These are phyloP conservation scores for Thielaviopsis populi DNA, from an alignment of 2,329 filamentous ascomycete genomes.

Conservation along the genomic window DNA sequence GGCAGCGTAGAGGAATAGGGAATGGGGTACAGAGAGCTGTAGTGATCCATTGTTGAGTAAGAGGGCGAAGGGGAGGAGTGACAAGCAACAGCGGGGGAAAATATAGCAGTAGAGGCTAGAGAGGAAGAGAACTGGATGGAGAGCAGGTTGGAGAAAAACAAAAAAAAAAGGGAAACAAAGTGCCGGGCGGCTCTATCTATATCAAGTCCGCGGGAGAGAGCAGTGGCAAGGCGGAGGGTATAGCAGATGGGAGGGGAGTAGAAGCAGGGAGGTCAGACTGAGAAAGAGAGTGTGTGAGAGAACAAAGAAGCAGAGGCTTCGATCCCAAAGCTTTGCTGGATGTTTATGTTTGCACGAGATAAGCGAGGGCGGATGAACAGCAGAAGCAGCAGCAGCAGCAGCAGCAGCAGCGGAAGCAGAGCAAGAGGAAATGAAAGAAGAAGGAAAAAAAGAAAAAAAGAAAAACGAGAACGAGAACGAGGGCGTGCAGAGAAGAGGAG, in stretches of 20 bases:
- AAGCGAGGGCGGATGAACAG: neutral
- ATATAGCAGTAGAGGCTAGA: constrained; percentile 13
- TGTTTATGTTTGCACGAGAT: constrained; percentile 2
- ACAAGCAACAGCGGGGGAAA: constrained; percentile 1
- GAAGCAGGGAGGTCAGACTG: neutral
- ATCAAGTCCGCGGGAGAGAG: neutral
- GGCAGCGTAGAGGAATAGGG: constrained; percentile 13
- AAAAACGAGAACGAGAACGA: neutral
- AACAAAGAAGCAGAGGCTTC: neutral
- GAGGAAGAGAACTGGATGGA: constrained; percentile 17
- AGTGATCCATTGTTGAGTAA: constrained; percentile 4
- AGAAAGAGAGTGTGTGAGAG: neutral
- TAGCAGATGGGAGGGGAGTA: neutral
- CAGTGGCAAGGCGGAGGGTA: neutral
- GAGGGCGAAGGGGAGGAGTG: neutral
- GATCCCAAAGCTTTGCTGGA: neutral
- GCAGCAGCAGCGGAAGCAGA: neutral
- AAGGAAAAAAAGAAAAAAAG: neutral
- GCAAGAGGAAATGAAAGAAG: neutral
- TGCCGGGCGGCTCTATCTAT: neutral
- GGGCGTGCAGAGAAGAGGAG: neutral
- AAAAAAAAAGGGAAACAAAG: neutral
- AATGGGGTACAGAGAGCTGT: constrained; percentile 7
- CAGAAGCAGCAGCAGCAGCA: too few species aligned
- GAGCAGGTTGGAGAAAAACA: constrained; percentile 8